phyloP scores from a whole-genome alignment of 495 filamentous ascomycete species.

The Elaphomyces granulatus region DNA sequence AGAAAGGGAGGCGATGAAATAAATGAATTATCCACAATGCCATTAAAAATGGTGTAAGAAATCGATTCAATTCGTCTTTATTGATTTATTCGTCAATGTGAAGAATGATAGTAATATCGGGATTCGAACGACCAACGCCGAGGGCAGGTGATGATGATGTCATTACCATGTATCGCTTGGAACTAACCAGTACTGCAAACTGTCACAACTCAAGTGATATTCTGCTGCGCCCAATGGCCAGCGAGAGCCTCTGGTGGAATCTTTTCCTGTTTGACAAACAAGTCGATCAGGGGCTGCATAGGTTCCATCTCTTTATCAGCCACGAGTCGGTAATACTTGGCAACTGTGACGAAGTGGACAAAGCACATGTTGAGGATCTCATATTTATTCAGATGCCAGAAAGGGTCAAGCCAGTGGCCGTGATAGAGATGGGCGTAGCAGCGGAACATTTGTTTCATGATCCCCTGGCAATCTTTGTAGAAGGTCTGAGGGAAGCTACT shows the following conservation, averaged over 20 bases:
- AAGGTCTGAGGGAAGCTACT: conserved; percentile 81
- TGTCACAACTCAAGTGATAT: conserved; percentile 19
- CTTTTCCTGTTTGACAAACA: conserved; percentile 74
- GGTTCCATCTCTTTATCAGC: conserved; percentile 77
- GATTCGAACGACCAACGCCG: no score
- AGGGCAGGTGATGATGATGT: no score
- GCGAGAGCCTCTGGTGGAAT: conserved; percentile 54
- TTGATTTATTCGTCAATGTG: no score
- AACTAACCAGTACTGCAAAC: no score
- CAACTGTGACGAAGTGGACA: conserved; percentile 81
- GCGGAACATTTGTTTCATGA: conserved; percentile 95
- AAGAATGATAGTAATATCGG: no score
- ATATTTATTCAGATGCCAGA: conserved; percentile 69
- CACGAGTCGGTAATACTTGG: conserved; percentile 69
- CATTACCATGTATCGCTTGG: no score
- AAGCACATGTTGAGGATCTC: conserved; percentile 92
- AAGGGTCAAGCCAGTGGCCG: conserved; percentile 66
- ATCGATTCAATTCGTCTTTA: no score
- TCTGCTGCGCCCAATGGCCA: conserved; percentile 33
- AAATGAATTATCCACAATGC: no score
- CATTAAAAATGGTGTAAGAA: no score
- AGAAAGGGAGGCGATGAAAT: no score
- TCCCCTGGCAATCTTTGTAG: conserved; percentile 71
- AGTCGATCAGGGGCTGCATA: conserved; percentile 82
- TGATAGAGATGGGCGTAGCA: conserved; percentile 88